These are phyloP conservation scores for Alternaria solani DNA, from an alignment of 2,329 filamentous ascomycete species.

Conservation along the genomic window DNA sequence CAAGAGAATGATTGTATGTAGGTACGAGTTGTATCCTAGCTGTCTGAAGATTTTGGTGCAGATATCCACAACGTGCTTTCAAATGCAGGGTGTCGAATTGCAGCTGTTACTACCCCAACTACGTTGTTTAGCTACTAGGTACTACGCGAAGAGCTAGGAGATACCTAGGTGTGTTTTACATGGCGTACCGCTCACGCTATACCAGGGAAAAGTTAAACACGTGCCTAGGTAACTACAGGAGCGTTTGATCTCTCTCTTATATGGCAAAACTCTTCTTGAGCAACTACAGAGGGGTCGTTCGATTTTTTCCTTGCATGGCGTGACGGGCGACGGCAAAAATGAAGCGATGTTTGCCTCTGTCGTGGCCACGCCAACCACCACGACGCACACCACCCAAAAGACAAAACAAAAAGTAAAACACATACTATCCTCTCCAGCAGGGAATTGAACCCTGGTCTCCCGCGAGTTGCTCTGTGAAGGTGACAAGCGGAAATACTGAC, in stretches of 20 bases:
- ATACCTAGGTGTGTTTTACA: too few species aligned
- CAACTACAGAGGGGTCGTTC: too few species aligned
- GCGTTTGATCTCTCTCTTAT: too few species aligned
- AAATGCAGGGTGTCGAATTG: neutral
- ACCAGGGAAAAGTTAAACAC: too few species aligned
- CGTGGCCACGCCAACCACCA: too few species aligned
- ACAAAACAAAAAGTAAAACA: neutral
- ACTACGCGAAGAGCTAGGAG: neutral
- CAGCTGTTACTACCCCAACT: too few species aligned
- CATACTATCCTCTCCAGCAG: neutral
- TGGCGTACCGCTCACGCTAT: too few species aligned
- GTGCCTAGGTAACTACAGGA: too few species aligned
- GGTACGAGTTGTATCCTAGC: neutral
- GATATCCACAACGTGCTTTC: neutral
- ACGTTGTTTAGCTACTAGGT: neutral
- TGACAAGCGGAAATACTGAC: constrained; percentile 8
- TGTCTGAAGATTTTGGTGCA: neutral
- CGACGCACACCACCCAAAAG: neutral
- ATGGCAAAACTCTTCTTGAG: too few species aligned
- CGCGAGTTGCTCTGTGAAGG: neutral
- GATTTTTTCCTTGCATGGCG: too few species aligned
- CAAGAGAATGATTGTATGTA: neutral
- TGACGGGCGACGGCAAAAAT: too few species aligned
- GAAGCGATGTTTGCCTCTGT: too few species aligned
- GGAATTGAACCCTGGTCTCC: constrained; percentile 5